Conservation (phyloP, 148 eudicot genomes). For the Linanthus parryae region DNA sequence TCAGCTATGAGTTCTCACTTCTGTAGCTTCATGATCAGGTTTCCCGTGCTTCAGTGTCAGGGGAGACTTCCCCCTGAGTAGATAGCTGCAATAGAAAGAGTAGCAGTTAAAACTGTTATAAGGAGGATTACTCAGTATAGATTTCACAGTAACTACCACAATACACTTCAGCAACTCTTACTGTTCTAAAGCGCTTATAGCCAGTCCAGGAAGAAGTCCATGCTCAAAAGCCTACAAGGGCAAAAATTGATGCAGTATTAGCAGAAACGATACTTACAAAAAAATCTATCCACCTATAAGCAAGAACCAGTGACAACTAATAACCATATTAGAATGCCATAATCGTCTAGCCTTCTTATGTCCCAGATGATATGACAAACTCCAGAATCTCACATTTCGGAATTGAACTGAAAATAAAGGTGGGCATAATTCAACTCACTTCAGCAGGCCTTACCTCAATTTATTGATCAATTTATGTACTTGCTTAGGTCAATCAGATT, state of each 20-base stretch:
- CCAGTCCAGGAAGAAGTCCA: slow-evolving; percentile 89
- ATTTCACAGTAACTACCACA: not conserved
- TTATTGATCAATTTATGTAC: no score
- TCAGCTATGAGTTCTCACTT: slow-evolving; percentile 33
- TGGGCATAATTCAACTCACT: no score
- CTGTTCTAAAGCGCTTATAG: slow-evolving; percentile 78
- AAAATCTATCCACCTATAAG: no score
- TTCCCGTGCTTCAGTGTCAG: slow-evolving; percentile 84
- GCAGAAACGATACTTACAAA: no score
- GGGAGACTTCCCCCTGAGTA: slow-evolving; percentile 73
- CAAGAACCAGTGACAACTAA: no score
- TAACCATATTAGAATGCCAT: no score
- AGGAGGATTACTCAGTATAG: slow-evolving; percentile 1
- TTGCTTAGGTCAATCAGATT: no score
- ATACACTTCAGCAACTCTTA: slow-evolving; percentile 24
- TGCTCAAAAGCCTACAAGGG: slow-evolving; percentile 73
- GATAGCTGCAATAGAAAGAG: slow-evolving; percentile 40
- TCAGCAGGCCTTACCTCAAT: no score
- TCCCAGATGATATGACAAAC: no score
- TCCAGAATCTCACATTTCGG: no score
- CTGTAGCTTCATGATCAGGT: slow-evolving; percentile 83
- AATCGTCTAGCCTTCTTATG: no score
- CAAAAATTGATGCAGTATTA: slow-evolving; percentile 3
- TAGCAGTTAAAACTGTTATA: slow-evolving; percentile 6
- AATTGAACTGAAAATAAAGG: no score